A percentile compares a stretch with the other conserved stretches of the same genome.
phyloP scores from a whole-genome alignment of 495 filamentous ascomycete species.

The Parmelia sp. region DNA sequence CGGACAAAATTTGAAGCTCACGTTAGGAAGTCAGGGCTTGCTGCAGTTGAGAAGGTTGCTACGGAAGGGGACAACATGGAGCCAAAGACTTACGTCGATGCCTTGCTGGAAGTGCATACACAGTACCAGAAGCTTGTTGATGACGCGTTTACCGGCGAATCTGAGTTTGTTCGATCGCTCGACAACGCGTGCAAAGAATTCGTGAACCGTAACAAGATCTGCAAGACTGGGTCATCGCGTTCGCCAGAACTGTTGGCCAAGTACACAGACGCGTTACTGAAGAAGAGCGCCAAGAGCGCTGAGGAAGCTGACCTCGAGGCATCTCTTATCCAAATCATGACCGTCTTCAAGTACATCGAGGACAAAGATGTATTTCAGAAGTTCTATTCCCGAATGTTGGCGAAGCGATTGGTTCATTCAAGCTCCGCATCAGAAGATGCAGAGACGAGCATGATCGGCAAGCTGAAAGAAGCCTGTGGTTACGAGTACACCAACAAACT shows the following conservation, averaged over 20 bases:
- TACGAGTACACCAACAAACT: conserved; percentile 99
- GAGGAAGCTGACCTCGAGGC: conserved; percentile 92
- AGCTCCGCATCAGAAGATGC: conserved; percentile 95
- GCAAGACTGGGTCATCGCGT: conserved; percentile 82
- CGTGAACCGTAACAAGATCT: conserved; percentile 93
- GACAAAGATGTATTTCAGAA: conserved; percentile 99
- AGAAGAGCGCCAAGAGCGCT: conserved; percentile 82
- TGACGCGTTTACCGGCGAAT: conserved; percentile 87
- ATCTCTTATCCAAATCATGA: conserved; percentile 94
- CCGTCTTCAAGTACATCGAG: conserved; percentile 99
- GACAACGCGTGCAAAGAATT: conserved; percentile 98
- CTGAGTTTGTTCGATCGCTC: conserved; percentile 92
- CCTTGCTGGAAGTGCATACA: conserved; percentile 86
- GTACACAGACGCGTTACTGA: conserved; percentile 89
- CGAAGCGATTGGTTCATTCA: conserved; percentile 87
- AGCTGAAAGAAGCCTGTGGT: conserved; percentile 96
- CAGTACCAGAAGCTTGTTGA: conserved; percentile 89
- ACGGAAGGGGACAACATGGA: conserved; percentile 85
- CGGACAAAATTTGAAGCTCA: conserved; percentile 86
- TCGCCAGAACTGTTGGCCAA: conserved; percentile 93
- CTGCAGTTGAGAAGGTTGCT: conserved; percentile 86
- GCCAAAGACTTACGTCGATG: conserved; percentile 93
- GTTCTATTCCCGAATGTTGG: conserved; percentile 95
- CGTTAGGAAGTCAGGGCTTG: conserved; percentile 79
- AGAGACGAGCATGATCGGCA: conserved; percentile 98